Evolutionary conservation across 2,329 filamentous ascomycete species (phyloP), one percentile per base, ranked within the genome.

Genomic region (Curvularia hawaiiensis): DNA sequence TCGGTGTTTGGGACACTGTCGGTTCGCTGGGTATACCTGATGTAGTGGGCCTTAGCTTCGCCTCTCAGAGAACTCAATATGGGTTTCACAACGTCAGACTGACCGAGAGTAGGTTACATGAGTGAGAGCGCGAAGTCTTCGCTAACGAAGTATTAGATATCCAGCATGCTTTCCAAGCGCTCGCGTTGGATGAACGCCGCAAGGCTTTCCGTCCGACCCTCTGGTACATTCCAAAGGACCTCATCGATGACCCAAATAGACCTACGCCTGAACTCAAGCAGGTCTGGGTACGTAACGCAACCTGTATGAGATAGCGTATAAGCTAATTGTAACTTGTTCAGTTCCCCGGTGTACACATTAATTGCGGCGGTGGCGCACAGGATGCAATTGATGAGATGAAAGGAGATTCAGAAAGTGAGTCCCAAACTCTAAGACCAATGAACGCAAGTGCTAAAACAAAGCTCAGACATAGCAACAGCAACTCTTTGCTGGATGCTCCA

Each of bases 401-500:
- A 22, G 72, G 66, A 7, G 73, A 76, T 46, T 61, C 70, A 30
- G 73, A 76, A 51, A 67, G 72, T 74, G 50, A 54, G 71, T 61
- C 18, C 38, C 11, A 10, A n/a, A 8, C 14, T n/a, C 24, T 22
- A n/a, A 40, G 1, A 14, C 12, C 14, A 3, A 28, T 3, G 3
- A 31, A 20, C 2, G 14, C 2, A 20, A 18, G 40, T 8, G 46
- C 57, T 56, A 50, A 62, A 30, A 3, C 11, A 5, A 12, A 11
- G 16, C 4, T 9, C 40, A 74, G 63, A 78, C 74, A 50, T 82
- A 7, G 76, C 80, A 3, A 79, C 81, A 8, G 80, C 84, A 9
- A 77, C 80, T 0, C 72, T 85, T 3, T 80, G 80, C 2, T 85
- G 83, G 83, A 85, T 85, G 83, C 79, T 85, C 20, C 77, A 81